Percentiles rank a stretch among this genome's conserved stretches.
Conservation (phyloP, 1,284 basidiomycete genomes). For the Apiotrichum mycotoxinovorans region DNA sequence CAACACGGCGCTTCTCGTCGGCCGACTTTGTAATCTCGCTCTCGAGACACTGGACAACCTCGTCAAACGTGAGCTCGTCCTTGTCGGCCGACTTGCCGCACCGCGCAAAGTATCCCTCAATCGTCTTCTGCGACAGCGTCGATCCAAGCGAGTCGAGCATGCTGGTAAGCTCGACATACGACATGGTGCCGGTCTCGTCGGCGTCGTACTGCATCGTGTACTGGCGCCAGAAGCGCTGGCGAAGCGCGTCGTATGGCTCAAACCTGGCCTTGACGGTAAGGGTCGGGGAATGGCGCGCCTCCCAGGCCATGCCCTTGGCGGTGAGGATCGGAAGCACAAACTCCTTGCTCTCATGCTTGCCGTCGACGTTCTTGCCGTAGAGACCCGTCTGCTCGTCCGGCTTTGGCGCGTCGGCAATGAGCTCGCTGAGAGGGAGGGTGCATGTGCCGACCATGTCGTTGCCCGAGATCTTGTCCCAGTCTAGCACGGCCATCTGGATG, state of each 20-base stretch:
- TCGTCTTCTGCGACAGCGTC: conserved; percentile 75
- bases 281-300: conserved; percentile 45
- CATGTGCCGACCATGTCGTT: conserved; percentile 84
- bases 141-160: conserved; percentile 97
- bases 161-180: conserved; percentile 82
- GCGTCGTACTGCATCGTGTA: conserved; percentile 88
- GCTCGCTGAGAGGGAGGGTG: conserved; percentile 63
- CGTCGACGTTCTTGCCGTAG: conserved; percentile 59
- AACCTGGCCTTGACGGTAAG: conserved; percentile 72
- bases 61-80: conserved; percentile 73
- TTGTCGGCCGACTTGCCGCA: conserved; percentile 62
- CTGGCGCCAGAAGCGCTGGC: conserved; percentile 87
- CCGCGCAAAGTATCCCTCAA: conserved; percentile 73
- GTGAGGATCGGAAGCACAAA: conserved; percentile 54
- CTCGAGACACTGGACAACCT: conserved; percentile 73
- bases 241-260: conserved; percentile 86
- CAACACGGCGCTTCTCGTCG: conserved; percentile 61
- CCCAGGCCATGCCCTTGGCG: conserved; percentile 46
- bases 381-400: conserved; percentile 69
- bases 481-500: conserved; percentile 75
- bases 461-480: conserved; percentile 81
- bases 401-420: conserved; percentile 69
- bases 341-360: conserved; percentile 64
- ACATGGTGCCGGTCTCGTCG: conserved; percentile 74
- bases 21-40: conserved; percentile 67